A percentile compares a stretch with the other conserved stretches of the same genome.
Evolutionary conservation across 768 basidiomycete genomes (phyloP).

Genomic region (Tulasnella sp.): DNA sequence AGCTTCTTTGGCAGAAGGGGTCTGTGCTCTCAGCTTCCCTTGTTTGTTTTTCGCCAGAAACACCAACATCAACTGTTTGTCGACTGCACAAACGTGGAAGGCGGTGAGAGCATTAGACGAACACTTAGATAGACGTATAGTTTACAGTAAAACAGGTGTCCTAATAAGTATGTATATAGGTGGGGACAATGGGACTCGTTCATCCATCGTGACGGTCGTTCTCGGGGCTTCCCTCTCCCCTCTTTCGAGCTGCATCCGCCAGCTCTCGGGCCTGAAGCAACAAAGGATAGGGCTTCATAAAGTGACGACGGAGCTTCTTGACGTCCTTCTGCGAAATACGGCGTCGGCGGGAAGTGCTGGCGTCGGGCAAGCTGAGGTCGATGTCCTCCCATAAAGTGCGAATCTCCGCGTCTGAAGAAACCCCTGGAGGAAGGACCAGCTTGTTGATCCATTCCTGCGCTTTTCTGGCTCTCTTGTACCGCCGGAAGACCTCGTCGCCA

Average conservation of each 20-base stretch:
- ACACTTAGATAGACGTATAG: not conserved
- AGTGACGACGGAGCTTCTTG: not conserved
- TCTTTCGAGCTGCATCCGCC: not conserved
- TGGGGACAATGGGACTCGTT: not conserved
- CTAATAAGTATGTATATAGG: not conserved
- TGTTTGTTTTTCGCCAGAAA: not conserved
- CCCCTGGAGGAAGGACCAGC: conserved; percentile 15
- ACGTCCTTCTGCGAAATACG: not conserved
- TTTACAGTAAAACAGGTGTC: not conserved
- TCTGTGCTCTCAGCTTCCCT: not conserved
- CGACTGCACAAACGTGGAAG: not conserved
- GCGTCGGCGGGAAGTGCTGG: not conserved
- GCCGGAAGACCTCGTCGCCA: not conserved
- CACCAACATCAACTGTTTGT: not conserved
- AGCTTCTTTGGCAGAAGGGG: not conserved
- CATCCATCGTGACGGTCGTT: not conserved
- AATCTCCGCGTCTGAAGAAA: conserved; percentile 3
- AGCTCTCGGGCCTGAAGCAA: not conserved
- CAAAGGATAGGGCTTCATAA: conserved; percentile 13
- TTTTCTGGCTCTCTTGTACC: conserved; percentile 3
- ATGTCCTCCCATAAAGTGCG: conserved; percentile 22
- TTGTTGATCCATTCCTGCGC: conserved; percentile 13
- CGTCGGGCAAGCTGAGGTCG: conserved; percentile 1
- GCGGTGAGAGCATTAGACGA: no score
- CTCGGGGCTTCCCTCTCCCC: not conserved